phyloP scores from a whole-genome alignment of 2,329 filamentous ascomycete species.

The Colletotrichum lini region DNA sequence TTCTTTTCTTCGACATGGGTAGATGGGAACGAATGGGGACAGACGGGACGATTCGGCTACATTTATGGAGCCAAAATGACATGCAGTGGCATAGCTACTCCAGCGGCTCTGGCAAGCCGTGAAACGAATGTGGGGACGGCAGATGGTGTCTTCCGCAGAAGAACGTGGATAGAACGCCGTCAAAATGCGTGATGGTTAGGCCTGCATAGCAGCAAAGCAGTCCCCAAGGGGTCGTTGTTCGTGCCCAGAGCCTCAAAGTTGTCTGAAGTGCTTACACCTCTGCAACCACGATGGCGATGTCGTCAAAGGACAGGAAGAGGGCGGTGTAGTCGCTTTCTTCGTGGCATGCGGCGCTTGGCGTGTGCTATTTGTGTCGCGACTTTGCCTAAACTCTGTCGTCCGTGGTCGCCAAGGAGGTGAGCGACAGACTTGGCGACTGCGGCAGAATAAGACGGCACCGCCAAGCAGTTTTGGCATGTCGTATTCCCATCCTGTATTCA shows the following conservation, averaged over 20 bases:
- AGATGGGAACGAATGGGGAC: slow-evolving; percentile 14
- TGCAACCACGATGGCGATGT: neutral
- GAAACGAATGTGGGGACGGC: slow-evolving; percentile 25
- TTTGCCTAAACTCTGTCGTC: neutral
- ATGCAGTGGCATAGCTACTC: neutral
- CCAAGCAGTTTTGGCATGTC: slow-evolving; percentile 25
- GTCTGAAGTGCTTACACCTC: neutral
- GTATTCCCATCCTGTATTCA: neutral
- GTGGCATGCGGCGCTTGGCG: neutral
- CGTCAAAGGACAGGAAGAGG: neutral
- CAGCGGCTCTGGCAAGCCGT: slow-evolving; percentile 21
- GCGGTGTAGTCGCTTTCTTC: neutral
- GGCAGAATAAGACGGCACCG: slow-evolving; percentile 27
- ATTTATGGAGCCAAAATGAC: slow-evolving; percentile 4
- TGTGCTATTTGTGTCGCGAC: neutral
- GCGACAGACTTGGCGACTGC: slow-evolving; percentile 20
- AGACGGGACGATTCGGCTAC: slow-evolving; percentile 19
- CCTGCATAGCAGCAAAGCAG: neutral
- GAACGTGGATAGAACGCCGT: neutral
- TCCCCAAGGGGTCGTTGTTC: neutral
- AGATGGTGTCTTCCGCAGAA: slow-evolving; percentile 4
- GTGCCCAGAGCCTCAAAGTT: neutral
- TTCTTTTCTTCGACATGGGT: neutral
- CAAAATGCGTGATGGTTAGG: slow-evolving; percentile 5
- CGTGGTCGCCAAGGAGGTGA: slow-evolving; percentile 16